Evolutionary conservation across 306 rosid species (phyloP).

Genomic region (Abrus pulchellus): DNA sequence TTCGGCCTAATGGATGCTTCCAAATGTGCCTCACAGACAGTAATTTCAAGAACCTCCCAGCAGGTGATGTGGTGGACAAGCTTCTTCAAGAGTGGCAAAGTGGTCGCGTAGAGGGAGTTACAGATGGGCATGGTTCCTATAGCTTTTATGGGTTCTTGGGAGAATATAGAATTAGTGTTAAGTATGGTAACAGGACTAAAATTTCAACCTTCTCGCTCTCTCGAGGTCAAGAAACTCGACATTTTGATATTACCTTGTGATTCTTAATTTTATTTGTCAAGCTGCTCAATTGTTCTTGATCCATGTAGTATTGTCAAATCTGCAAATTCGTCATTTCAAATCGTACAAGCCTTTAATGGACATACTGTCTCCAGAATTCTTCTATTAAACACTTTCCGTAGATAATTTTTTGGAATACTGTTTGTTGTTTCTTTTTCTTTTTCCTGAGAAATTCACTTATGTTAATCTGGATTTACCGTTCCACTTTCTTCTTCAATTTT

Average conservation of each 20-base stretch:
- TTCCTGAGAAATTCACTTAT: neutral
- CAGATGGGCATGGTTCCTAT: conserved; percentile 72
- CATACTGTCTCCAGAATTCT: too few relatives aligned
- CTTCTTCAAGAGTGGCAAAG: conserved; percentile 84
- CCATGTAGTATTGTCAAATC: neutral
- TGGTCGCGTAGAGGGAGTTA: conserved; percentile 53
- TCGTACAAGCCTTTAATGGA: neutral
- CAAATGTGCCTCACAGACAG: conserved; percentile 87
- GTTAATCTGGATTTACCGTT: neutral
- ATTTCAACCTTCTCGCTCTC: conserved; percentile 68
- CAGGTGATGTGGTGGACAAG: conserved; percentile 85
- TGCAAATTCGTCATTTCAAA: neutral
- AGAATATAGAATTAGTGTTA: conserved; percentile 62
- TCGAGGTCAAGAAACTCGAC: conserved; percentile 76
- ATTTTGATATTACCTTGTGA: conserved; percentile 65
- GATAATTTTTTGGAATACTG: too few relatives aligned
- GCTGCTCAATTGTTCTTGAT: neutral
- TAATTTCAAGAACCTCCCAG: conserved; percentile 71
- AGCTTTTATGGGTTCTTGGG: conserved; percentile 92
- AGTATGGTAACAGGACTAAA: conserved; percentile 57
- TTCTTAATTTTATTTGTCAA: neutral
- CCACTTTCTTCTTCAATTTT: too few relatives aligned
- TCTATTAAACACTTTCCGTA: neutral
- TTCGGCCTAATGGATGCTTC: conserved; percentile 85
- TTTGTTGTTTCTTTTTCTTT: neutral